Conservation (phyloP, 495 filamentous ascomycete species). For the Tuber melanosporum region DNA sequence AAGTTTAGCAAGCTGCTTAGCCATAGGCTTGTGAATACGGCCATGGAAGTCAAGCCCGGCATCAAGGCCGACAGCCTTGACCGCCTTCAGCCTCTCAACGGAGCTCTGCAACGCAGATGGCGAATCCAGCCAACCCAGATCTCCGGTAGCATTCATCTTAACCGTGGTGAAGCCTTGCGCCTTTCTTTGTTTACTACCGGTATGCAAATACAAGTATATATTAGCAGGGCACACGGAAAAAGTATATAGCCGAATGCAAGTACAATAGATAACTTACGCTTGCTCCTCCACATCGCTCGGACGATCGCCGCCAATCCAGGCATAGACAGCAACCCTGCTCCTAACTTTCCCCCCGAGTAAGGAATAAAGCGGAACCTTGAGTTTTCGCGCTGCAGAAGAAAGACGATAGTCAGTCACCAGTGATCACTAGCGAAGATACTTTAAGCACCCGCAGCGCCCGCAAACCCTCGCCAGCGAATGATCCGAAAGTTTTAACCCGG, state of each 20-base stretch:
- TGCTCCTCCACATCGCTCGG: constrained; percentile 61
- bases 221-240: constrained; percentile 11
- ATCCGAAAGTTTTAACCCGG: constrained; percentile 16
- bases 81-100: constrained; percentile 61
- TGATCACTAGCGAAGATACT: constrained; percentile 17
- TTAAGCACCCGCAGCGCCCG: not conserved
- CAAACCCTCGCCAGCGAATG: not conserved
- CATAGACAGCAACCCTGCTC: constrained; percentile 67
- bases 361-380: constrained; percentile 66
- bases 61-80: constrained; percentile 65
- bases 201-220: constrained; percentile 3
- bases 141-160: constrained; percentile 80
- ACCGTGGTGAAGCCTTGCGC: constrained; percentile 65
- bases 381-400: constrained; percentile 44
- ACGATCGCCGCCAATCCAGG: constrained; percentile 83
- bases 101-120: constrained; percentile 57
- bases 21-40: constrained; percentile 73
- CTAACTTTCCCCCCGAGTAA: constrained; percentile 71
- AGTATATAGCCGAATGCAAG: constrained; percentile 6
- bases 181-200: constrained; percentile 51
- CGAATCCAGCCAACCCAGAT: constrained; percentile 72
- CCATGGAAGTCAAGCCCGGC: constrained; percentile 74
- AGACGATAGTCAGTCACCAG: constrained; percentile 23
- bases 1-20: constrained; percentile 65
- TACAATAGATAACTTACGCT: constrained; percentile 45